These are phyloP conservation scores for Alternaria arbusti DNA, from an alignment of 2,329 filamentous ascomycete genomes.

Conservation along the genomic window DNA sequence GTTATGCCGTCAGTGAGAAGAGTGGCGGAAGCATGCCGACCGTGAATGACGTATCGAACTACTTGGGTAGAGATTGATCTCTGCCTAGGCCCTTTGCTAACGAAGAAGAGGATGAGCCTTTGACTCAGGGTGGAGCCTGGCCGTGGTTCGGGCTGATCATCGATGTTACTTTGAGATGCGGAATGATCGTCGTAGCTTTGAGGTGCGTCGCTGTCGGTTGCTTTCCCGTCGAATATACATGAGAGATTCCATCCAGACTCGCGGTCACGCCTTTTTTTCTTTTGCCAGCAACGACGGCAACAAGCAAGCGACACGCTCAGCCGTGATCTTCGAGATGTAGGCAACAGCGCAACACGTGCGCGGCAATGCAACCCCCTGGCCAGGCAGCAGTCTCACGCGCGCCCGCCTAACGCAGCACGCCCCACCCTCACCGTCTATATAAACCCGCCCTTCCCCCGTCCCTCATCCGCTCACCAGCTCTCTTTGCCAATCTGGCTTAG, in stretches of 20 bases:
- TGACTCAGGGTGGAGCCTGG: neutral
- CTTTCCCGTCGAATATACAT: neutral
- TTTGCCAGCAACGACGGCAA: neutral
- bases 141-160: neutral
- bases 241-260: neutral
- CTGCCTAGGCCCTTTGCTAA: rapidly evolving
- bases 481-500: neutral
- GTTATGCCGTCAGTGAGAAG: neutral
- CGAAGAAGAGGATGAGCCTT: neutral
- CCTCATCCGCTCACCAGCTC: neutral
- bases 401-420: neutral
- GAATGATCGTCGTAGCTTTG: neutral
- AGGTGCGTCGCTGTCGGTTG: neutral
- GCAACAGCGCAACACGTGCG: neutral
- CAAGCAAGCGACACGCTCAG: neutral
- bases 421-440: neutral
- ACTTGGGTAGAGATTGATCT: neutral
- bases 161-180: neutral
- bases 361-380: neutral
- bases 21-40: neutral
- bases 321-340: neutral
- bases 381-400: neutral
- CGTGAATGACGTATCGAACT: neutral
- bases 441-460: neutral
- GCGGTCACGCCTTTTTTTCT: neutral